A percentile compares a stretch with the other conserved stretches of the same genome.
phyloP scores from a whole-genome alignment of 2,329 filamentous ascomycete species.

The Lecanoromycetidae sp. region DNA sequence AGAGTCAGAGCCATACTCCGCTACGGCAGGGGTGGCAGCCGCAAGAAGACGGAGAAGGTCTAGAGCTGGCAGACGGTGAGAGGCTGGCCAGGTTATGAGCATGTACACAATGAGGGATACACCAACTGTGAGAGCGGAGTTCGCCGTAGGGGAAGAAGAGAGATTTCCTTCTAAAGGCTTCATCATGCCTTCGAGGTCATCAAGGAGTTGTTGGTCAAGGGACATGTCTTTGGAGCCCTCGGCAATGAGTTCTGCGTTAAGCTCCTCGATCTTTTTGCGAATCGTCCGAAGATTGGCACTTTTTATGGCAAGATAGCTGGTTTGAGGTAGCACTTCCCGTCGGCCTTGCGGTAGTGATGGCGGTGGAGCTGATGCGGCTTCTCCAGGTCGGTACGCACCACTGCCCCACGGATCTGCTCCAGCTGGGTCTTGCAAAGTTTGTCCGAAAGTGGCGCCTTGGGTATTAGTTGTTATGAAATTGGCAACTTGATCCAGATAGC shows the following conservation, averaged over 20 bases:
- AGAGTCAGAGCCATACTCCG: slow-evolving; percentile 37
- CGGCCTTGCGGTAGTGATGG: slow-evolving; percentile 24
- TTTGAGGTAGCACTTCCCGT: slow-evolving; percentile 61
- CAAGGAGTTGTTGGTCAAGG: slow-evolving; percentile 60
- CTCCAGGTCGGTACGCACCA: slow-evolving; percentile 67
- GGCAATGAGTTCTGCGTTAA: slow-evolving; percentile 57
- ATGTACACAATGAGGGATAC: slow-evolving; percentile 59
- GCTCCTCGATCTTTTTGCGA: slow-evolving; percentile 60
- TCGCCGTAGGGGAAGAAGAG: slow-evolving; percentile 24
- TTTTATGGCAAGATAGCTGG: slow-evolving; percentile 64
- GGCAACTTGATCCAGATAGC: slow-evolving; percentile 81
- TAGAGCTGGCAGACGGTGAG: slow-evolving; percentile 68
- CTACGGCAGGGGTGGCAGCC: slow-evolving; percentile 52
- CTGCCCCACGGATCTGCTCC: slow-evolving; percentile 64
- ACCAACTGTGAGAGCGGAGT: slow-evolving; percentile 39
- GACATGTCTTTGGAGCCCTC: slow-evolving; percentile 61
- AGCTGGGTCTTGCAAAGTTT: slow-evolving; percentile 36
- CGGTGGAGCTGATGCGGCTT: slow-evolving; percentile 31
- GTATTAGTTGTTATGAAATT: slow-evolving; percentile 89
- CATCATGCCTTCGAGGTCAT: slow-evolving; percentile 49
- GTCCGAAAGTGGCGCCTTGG: slow-evolving; percentile 70
- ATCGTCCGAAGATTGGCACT: slow-evolving; percentile 59
- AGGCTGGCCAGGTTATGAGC: slow-evolving; percentile 65
- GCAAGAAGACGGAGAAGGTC: slow-evolving; percentile 79
- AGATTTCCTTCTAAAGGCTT: slow-evolving; percentile 48